A percentile compares a stretch with the other conserved stretches of the same genome.
These are phyloP conservation scores for Fusarium buxicola DNA, from an alignment of 2,329 filamentous ascomycete species.

Conservation along the genomic window DNA sequence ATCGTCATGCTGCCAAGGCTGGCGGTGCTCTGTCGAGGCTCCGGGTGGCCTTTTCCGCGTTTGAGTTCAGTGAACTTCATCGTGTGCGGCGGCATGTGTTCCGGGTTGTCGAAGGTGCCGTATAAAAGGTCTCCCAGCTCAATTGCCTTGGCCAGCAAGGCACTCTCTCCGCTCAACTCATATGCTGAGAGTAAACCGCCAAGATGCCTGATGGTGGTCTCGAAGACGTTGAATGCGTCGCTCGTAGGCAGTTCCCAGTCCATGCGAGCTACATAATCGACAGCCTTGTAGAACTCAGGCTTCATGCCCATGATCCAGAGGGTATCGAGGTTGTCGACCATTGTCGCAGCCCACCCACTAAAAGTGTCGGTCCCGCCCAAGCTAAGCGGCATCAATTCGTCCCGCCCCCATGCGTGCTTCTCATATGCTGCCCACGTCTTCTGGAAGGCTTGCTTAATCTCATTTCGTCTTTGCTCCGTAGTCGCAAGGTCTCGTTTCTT, in stretches of 20 bases:
- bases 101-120: slow-evolving; percentile 73
- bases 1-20: slow-evolving; percentile 67
- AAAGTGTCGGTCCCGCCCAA: slow-evolving; percentile 63
- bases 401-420: slow-evolving; percentile 68
- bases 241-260: slow-evolving; percentile 61
- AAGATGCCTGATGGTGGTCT: slow-evolving; percentile 76
- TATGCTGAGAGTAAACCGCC: slow-evolving; percentile 75
- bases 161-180: slow-evolving; percentile 68
- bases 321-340: slow-evolving; percentile 72
- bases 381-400: slow-evolving; percentile 68
- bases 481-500: slow-evolving; percentile 23
- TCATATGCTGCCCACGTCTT: slow-evolving; percentile 70
- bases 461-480: slow-evolving; percentile 40
- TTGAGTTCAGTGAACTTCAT: slow-evolving; percentile 57
- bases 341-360: slow-evolving; percentile 71
- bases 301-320: slow-evolving; percentile 75
- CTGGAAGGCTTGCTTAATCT: slow-evolving; percentile 61
- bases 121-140: slow-evolving; percentile 73
- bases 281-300: slow-evolving; percentile 71
- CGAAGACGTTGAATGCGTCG: slow-evolving; percentile 69
- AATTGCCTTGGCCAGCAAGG: slow-evolving; percentile 67
- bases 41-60: slow-evolving; percentile 48
- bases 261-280: slow-evolving; percentile 59
- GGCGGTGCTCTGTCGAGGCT: slow-evolving; percentile 46
- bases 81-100: slow-evolving; percentile 67